Percentiles rank a stretch among this genome's conserved stretches.
phyloP scores from a whole-genome alignment of 352 stramenopile species.

The Peronospora tabacina region DNA sequence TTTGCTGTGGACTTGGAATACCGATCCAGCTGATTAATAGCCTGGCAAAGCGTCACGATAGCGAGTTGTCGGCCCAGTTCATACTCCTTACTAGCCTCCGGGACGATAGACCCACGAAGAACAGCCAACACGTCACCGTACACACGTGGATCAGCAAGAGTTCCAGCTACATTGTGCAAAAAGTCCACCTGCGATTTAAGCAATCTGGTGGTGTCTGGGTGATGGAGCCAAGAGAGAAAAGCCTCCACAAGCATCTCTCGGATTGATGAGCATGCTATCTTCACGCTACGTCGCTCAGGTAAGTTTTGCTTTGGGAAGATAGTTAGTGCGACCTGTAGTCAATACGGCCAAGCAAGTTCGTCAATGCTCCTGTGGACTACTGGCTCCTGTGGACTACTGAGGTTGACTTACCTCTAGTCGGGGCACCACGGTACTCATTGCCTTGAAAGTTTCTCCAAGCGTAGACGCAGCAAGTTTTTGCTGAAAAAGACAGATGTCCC shows the following conservation, averaged over 20 bases:
- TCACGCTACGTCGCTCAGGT: conserved; percentile 36
- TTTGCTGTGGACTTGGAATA: conserved; percentile 69
- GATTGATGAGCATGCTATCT: conserved; percentile 45
- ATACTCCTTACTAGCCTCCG: conserved; percentile 29
- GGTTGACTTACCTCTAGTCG: conserved; percentile 41
- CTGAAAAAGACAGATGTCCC: conserved; percentile 42
- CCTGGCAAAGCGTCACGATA: conserved; percentile 34
- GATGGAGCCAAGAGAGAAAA: conserved; percentile 61
- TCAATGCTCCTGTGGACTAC: not conserved
- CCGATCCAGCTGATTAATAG: conserved; percentile 50
- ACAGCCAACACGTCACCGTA: conserved; percentile 57
- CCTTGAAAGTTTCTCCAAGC: conserved; percentile 31
- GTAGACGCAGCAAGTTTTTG: conserved; percentile 21
- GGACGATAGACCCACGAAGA: conserved; percentile 18
- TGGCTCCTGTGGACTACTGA: not conserved
- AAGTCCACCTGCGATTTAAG: conserved; percentile 35
- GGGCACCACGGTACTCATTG: conserved; percentile 42
- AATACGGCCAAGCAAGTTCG: not conserved
- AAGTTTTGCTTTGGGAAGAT: conserved; percentile 27
- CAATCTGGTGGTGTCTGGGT: conserved; percentile 30
- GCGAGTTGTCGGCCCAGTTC: conserved; percentile 24
- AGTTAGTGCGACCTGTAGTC: conserved; percentile 16
- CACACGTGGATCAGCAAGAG: conserved; percentile 60
- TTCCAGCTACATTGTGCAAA: conserved; percentile 46
- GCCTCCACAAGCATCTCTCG: conserved; percentile 56